Evolutionary conservation across 2,329 filamentous ascomycete genomes (phyloP).

Genomic region (Neonectria coccinea): DNA sequence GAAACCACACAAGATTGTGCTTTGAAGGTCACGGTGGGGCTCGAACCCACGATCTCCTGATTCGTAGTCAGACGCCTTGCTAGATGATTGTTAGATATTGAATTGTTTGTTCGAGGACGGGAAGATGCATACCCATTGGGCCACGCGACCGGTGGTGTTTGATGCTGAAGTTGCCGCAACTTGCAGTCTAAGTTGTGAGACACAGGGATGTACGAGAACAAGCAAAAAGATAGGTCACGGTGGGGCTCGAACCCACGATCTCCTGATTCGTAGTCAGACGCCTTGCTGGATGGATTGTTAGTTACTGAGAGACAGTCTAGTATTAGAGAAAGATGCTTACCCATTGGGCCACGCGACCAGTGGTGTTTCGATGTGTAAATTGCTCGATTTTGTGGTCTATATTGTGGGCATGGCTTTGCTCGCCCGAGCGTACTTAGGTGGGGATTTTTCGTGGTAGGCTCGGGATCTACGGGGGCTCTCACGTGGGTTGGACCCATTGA

Average conservation of each 20-base stretch:
- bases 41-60: not conserved
- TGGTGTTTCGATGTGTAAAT: not conserved
- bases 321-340: not conserved
- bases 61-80: not conserved
- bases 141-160: not conserved
- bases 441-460: not conserved
- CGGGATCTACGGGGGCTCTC: not conserved
- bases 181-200: not conserved
- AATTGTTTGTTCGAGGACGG: not conserved
- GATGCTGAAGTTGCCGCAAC: not conserved
- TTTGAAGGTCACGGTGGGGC: not conserved
- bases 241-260: not conserved
- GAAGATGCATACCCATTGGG: not conserved
- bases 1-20: not conserved
- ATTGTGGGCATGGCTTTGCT: not conserved
- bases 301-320: not conserved
- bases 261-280: not conserved
- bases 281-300: not conserved
- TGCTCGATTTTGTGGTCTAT: not conserved
- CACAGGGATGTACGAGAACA: not conserved
- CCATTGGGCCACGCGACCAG: not conserved
- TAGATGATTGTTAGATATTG: not conserved
- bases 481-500: not conserved
- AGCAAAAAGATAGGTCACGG: not conserved
- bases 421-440: not conserved